Evolutionary conservation across 2,329 filamentous ascomycete species (phyloP).

Genomic region (Dactylellina haptotyla): DNA sequence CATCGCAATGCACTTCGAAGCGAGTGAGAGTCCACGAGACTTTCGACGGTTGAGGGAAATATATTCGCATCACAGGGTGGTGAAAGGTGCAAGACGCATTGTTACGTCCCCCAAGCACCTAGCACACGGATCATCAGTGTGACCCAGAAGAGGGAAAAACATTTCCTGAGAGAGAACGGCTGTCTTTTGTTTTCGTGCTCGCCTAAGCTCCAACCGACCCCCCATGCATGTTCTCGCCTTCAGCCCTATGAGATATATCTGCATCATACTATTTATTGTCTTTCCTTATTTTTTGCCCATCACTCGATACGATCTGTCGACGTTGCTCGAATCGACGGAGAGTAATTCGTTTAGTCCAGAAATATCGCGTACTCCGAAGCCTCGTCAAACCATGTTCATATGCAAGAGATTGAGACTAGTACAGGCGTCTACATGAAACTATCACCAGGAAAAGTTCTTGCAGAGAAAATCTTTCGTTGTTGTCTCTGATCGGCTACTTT

Average conservation of each 20-base stretch:
- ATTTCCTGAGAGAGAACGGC: no score
- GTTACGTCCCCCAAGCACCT: constrained; percentile 15
- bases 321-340: constrained; percentile 5
- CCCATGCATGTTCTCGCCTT: constrained; percentile 23
- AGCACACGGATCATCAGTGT: background rate
- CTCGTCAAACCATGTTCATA: constrained; percentile 16
- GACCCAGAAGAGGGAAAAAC: constrained; percentile 14
- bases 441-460: constrained; percentile 8
- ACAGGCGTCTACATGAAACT: constrained; percentile 10
- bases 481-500: constrained; percentile 35
- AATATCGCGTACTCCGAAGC: constrained; percentile 38
- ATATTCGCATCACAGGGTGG: background rate
- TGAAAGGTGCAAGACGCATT: background rate
- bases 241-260: constrained; percentile 47
- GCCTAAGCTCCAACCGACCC: background rate
- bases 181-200: background rate
- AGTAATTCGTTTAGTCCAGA: constrained; percentile 1
- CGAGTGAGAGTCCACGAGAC: constrained; percentile 4
- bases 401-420: background rate
- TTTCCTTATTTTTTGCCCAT: background rate
- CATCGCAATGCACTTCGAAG: constrained; percentile 11
- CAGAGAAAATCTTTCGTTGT: constrained; percentile 12
- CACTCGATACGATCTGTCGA: constrained; percentile 15
- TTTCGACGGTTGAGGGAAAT: background rate
- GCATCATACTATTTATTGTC: no score